Base-by-base conservation (phyloP, 139 green algal genomes). In the Micractinium conductrix region DNA sequence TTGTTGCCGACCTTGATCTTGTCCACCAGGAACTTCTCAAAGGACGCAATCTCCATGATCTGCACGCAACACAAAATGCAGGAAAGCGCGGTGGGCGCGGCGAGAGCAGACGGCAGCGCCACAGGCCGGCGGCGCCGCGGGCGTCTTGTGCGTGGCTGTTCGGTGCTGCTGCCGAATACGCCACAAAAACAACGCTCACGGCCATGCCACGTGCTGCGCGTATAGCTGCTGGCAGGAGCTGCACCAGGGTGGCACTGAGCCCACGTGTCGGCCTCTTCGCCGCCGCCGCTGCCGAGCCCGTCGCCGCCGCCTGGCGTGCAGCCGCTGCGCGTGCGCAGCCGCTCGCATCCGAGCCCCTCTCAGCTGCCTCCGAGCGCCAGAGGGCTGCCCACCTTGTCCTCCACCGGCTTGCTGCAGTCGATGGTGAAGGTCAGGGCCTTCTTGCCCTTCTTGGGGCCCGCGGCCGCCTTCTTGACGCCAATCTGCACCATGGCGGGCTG, bases 21-120 rank as follows among this genome's bases (percentile, higher is more conserved):
- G 69, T 99, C 97, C 26, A 92, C 45, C 79, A 99, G 92, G 92
- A 99, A 99, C 90, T 98, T 98, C 95, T 99, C 96, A 87, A 99
- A 99, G 42, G 93, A 94, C 6, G 92, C 95, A 86, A 99, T 92
- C 81, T 98, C 94, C 94, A 98, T 98, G 83, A 98, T 98, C 88
- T 95, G 76, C 37, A 58, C 40, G 3, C 17, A 44, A 24, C 24
- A 1, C 0, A 14, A 62, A 5, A 62, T 24, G 53, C 5, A 62
- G 8, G 26, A 14, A 62, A 21, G 53, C 53, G 26, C 70, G 40
- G 4, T n/a, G 1, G 30, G 70, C 2, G 26, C 70, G 24, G 40
- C 40, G 22, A 35, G 70, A 17, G 37, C 40, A 55, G 38, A 40
- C 40, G 5, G 40, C 40, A 24, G 40, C 40, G 22, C 12, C 69